Evolutionary conservation across 108 stramenopile species (phyloP).

Genomic region (Nitzschia putrida): DNA sequence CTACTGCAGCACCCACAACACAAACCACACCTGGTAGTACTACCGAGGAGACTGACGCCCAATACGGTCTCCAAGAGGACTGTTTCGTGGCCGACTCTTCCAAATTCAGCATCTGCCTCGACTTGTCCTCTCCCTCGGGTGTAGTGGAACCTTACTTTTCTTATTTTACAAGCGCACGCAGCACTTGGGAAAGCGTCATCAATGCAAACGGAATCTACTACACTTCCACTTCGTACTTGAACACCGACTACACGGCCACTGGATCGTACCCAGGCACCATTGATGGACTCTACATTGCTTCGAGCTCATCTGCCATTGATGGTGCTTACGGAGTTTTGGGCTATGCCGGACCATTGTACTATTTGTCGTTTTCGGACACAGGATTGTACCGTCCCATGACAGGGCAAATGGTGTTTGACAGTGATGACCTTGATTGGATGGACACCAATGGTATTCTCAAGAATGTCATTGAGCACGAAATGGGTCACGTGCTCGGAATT

Average conservation of each 20-base stretch:
- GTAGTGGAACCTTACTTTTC: background rate
- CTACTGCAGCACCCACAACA: background rate
- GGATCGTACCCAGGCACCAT: background rate
- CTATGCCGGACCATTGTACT: background rate
- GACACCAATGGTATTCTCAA: background rate
- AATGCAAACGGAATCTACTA: background rate
- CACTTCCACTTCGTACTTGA: background rate
- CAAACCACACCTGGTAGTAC: background rate
- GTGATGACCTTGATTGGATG: background rate
- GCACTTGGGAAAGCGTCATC: too few species aligned
- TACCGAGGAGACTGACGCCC: background rate
- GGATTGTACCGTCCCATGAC: background rate
- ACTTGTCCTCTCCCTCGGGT: background rate
- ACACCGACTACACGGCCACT: background rate
- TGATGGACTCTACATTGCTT: background rate
- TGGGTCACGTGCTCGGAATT: conserved; percentile 50
- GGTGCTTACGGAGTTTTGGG: background rate
- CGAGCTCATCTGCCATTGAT: background rate
- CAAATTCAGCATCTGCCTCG: conserved; percentile 29
- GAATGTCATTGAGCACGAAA: conserved; percentile 40
- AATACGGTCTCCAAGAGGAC: conserved; percentile 1
- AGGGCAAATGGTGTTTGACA: conserved; percentile 4
- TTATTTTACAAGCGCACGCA: background rate
- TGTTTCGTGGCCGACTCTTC: background rate
- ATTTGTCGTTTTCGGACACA: background rate